These are phyloP conservation scores for carrot (Daucus carota) DNA, from an alignment of 129 eudicot genomes.

Conservation along the genomic window DH1_v3.0 NC_030382.2:58813501-58814000, in stretches of 20 bases:
- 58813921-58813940: conserved; percentile 44
- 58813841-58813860: conserved; percentile 88
- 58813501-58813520: conserved; percentile 33
- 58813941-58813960: conserved; percentile 79
- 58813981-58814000: conserved; percentile 47
- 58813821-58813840: conserved; percentile 77
- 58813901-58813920: conserved; percentile 60
- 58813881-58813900: conserved; percentile 43
- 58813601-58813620: conserved; percentile 59
- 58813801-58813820: conserved; percentile 85
- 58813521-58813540: conserved; percentile 20
- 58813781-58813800: conserved; percentile 68
- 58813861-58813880: conserved; percentile 51
- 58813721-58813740: conserved; percentile 53
- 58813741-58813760: conserved; percentile 61
- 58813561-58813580: conserved; percentile 49
- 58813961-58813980: conserved; percentile 41
- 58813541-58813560: conserved; percentile 29
- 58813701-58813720: conserved; percentile 58
- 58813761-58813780: conserved; percentile 57
- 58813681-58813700: conserved; percentile 57
- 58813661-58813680: conserved; percentile 43
- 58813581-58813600: conserved; percentile 45
- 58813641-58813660: conserved; percentile 35
- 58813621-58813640: conserved; percentile 37